These are phyloP conservation scores for Chaetoscypha palmicola DNA, from an alignment of 2,329 filamentous ascomycete genomes.

Conservation along the genomic window DNA sequence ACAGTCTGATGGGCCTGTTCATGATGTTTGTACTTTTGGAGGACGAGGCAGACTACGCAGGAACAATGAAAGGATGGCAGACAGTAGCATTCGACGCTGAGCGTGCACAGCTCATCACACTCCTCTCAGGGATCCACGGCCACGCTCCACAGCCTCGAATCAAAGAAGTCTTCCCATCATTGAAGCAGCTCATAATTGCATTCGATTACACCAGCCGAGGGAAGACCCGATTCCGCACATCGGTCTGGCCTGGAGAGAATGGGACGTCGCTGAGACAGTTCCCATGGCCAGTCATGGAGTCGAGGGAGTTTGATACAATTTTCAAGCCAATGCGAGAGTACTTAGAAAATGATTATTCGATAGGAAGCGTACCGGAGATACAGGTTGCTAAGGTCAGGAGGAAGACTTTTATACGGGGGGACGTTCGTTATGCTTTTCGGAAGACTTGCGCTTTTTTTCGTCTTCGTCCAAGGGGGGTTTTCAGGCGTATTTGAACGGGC, in stretches of 20 bases:
- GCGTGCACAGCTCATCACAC: constrained; percentile 26
- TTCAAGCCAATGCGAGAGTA: constrained; percentile 22
- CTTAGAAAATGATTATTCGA: constrained; percentile 23
- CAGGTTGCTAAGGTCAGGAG: constrained; percentile 26
- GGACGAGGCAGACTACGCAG: constrained; percentile 20
- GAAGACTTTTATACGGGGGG: constrained; percentile 25
- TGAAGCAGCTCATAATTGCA: constrained; percentile 25
- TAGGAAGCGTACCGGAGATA: constrained; percentile 17
- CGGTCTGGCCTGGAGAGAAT: constrained; percentile 28
- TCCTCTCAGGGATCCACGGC: constrained; percentile 24
- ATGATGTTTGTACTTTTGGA: constrained; percentile 29
- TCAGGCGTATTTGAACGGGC: constrained; percentile 20
- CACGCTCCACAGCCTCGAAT: constrained; percentile 24
- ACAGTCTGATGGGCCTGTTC: constrained; percentile 27
- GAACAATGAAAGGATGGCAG: constrained; percentile 27
- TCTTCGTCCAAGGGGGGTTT: constrained; percentile 21
- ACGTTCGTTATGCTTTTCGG: constrained; percentile 24
- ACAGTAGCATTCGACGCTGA: constrained; percentile 29
- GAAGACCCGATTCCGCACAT: constrained; percentile 26
- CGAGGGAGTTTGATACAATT: constrained; percentile 15
- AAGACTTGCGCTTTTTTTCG: constrained; percentile 23
- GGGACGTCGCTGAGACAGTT: constrained; percentile 21
- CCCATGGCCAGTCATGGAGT: constrained; percentile 10
- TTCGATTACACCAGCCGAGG: constrained; percentile 26
- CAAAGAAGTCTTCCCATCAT: constrained; percentile 24